Conservation (phyloP, 1,284 basidiomycete species). For the Leccinum griseonigrum region DNA sequence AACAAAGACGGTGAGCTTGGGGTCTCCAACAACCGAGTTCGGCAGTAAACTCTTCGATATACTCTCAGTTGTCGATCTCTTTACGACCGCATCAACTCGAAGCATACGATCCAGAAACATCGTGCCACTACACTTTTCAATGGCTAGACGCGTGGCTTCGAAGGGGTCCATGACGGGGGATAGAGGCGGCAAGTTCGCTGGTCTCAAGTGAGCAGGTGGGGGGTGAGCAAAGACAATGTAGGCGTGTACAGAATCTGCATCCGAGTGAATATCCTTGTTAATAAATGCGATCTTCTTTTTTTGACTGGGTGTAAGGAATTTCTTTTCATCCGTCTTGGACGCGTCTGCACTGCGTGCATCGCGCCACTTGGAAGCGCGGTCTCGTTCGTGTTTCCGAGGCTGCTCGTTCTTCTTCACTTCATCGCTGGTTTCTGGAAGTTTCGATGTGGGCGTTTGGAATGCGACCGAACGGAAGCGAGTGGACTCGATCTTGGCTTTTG, state of each 20-base stretch:
- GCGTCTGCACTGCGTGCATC: slow-evolving; percentile 45
- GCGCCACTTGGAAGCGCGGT: slow-evolving; percentile 71
- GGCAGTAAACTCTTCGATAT: slow-evolving; percentile 2
- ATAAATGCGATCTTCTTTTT: slow-evolving; percentile 97
- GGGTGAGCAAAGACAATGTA: slow-evolving; percentile 87
- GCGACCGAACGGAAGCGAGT: slow-evolving; percentile 89
- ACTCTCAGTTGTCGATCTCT: slow-evolving; percentile 20
- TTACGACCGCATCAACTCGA: slow-evolving; percentile 68
- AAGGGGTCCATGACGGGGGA: slow-evolving; percentile 63
- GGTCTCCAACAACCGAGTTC: slow-evolving; percentile 45
- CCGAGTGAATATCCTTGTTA: slow-evolving; percentile 81
- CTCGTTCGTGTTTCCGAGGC: slow-evolving; percentile 50
- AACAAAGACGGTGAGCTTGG: slow-evolving; percentile 86
- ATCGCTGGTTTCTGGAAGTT: slow-evolving; percentile 47
- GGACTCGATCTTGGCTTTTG: slow-evolving; percentile 80
- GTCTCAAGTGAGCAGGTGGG: slow-evolving; percentile 39
- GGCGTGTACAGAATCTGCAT: slow-evolving; percentile 72
- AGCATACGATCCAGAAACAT: slow-evolving; percentile 74
- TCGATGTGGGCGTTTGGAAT: slow-evolving; percentile 76
- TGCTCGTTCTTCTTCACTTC: slow-evolving; percentile 33
- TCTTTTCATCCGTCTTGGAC: slow-evolving; percentile 52
- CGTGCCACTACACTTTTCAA: slow-evolving; percentile 67
- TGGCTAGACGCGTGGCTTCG: slow-evolving; percentile 64
- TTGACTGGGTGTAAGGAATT: slow-evolving; percentile 76
- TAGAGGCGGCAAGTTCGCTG: slow-evolving; percentile 57